phyloP scores from a whole-genome alignment of 2,329 filamentous ascomycete species.

The Conoideocrella luteorostrata region DNA sequence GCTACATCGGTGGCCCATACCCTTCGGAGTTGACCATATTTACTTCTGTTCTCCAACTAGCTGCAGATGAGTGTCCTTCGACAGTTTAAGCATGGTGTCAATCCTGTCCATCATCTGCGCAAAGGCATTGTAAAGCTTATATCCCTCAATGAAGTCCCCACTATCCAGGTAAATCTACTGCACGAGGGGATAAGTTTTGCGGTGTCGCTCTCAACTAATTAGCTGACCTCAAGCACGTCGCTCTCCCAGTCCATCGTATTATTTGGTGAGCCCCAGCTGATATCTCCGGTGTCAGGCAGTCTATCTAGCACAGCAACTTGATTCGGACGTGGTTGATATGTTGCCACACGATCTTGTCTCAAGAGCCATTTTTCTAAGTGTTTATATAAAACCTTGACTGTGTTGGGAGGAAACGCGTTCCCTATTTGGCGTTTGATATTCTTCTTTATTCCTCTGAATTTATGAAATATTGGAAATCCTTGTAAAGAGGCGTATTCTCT shows the following conservation, averaged over 20 bases:
- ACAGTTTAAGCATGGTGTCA: too few species aligned
- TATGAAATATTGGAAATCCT: slow-evolving; percentile 58
- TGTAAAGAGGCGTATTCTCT: slow-evolving; percentile 65
- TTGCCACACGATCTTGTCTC: slow-evolving; percentile 31
- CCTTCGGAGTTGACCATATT: too few species aligned
- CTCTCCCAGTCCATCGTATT: neutral
- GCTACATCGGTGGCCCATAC: too few species aligned
- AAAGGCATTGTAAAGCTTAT: too few species aligned
- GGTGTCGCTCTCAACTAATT: neutral
- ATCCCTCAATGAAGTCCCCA: too few species aligned
- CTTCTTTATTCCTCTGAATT: slow-evolving; percentile 41
- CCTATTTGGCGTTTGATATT: slow-evolving; percentile 61
- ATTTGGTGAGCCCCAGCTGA: slow-evolving; percentile 5
- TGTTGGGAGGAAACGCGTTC: slow-evolving; percentile 67
- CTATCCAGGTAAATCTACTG: too few species aligned
- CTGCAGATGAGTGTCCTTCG: too few species aligned
- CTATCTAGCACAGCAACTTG: slow-evolving; percentile 19
- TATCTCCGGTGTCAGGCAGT: slow-evolving; percentile 11
- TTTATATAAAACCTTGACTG: slow-evolving; percentile 43
- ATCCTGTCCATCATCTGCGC: too few species aligned
- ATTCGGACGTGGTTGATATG: slow-evolving; percentile 11
- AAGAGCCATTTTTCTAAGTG: slow-evolving; percentile 42
- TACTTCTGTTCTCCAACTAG: too few species aligned
- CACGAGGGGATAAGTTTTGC: too few species aligned
- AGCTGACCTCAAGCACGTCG: neutral